A percentile compares a stretch with the other conserved stretches of the same genome.
phyloP scores from a whole-genome alignment of 169 alveolate species.

The Eimeria brunetti region DNA sequence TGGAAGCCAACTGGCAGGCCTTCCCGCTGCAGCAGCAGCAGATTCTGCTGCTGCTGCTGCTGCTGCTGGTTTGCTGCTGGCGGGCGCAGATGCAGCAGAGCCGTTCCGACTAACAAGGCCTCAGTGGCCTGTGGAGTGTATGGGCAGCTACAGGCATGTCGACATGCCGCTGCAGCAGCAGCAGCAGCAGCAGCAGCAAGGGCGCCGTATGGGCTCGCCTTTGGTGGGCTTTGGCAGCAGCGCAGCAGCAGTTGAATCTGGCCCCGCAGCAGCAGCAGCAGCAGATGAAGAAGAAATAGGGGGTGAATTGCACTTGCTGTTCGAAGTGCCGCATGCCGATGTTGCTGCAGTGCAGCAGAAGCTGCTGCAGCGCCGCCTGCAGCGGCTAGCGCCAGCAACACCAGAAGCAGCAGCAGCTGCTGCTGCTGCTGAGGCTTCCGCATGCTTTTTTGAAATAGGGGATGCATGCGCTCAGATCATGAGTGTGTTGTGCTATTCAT shows the following conservation, averaged over 20 bases:
- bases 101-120: not conserved
- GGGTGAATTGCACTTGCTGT: not conserved
- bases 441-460: constrained; percentile 41
- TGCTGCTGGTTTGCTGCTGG: constrained; percentile 48
- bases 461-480: constrained; percentile 68
- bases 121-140: not conserved
- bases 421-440: constrained; percentile 17
- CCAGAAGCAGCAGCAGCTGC: constrained; percentile 54
- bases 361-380: constrained; percentile 48
- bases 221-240: not conserved
- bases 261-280: constrained; percentile 37
- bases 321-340: constrained; percentile 40
- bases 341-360: constrained; percentile 12
- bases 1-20: not conserved
- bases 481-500: not conserved
- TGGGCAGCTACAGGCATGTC: not conserved
- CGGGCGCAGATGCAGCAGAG: constrained; percentile 20
- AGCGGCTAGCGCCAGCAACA: constrained; percentile 13
- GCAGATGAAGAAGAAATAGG: not conserved
- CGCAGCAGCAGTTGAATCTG: not conserved
- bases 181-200: constrained; percentile 31
- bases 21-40: constrained; percentile 37
- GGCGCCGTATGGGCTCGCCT: not conserved
- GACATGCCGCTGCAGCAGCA: not conserved
- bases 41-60: constrained; percentile 57